Evolutionary conservation across 2,329 filamentous ascomycete species (phyloP), one percentile per base, ranked within the genome.

Genomic region (Colletotrichum eremochloae): DNA sequence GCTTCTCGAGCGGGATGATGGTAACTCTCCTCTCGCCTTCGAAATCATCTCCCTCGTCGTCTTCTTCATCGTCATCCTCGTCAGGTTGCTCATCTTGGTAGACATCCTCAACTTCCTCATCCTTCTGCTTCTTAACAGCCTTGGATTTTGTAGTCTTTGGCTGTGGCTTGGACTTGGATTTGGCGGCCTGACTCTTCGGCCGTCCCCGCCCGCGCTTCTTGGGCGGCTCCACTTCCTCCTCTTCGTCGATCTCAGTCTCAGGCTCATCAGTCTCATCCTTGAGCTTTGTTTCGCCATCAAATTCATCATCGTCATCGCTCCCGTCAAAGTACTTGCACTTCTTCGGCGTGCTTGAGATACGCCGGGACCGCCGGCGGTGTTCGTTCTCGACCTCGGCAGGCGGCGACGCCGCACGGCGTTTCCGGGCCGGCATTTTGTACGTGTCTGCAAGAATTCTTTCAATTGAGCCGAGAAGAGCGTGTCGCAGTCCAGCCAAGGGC

Each of bases 301-400:
- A 44, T 70, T 55, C 62, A 5, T 74, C 72, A 5, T 77, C 75
- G 0, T 79, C 77, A 2, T 78, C 77, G 3, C 79, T 77, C 14
- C 79, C 76, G 63, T 72, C 86, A 76, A 89, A 89, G 76, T 89
- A 89, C 24, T 79, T 80, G 79, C 87, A 89, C 80, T 84, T 88
- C 74, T 83, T 80, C 29, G 82, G 80, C 36, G 82, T 83, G 77
- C 80, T 83, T 24, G 82, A 83, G 48, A 86, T 77, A 56, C 87
- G 87, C 31, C 81, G 77, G 7, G 88, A 89, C 63, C 84, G 82
- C n/a, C 86, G 83, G 24, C 85, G 84, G 18, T 79, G 74, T 67
- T 80, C 77, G 36, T 77, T 76, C 67, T 56, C 53, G 53, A 15
- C 33, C 53, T 80, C 77, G 31, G 76, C 76, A 6, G 76, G 68